A percentile compares a stretch with the other conserved stretches of the same genome.
Evolutionary conservation across 2,329 filamentous ascomycete species (phyloP).

Genomic region (Huntiella omanensis): DNA sequence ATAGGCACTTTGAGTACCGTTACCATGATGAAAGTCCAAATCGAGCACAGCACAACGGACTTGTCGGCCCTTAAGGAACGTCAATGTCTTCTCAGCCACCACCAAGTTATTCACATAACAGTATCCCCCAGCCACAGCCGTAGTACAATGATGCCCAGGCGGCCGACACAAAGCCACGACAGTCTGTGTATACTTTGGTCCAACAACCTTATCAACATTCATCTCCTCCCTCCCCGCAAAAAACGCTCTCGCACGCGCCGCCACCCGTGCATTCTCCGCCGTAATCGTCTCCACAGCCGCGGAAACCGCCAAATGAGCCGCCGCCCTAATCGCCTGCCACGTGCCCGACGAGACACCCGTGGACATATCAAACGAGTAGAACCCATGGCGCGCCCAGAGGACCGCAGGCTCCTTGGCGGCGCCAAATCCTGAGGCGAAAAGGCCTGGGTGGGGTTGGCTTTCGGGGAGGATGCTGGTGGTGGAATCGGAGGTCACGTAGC

Average conservation of each 20-base stretch:
- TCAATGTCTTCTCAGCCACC: conserved; percentile 13
- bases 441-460: conserved; percentile 13
- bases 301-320: conserved; percentile 13
- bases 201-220: background rate
- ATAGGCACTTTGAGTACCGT: conserved; percentile 16
- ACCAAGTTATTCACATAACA: conserved; percentile 17
- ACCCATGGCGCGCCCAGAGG: conserved; percentile 13
- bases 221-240: background rate
- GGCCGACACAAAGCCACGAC: conserved; percentile 14
- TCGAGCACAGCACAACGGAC: conserved; percentile 14
- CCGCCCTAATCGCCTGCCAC: conserved; percentile 12
- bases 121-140: conserved; percentile 15
- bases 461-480: conserved; percentile 14
- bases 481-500: conserved; percentile 11
- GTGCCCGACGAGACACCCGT: conserved; percentile 13
- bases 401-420: conserved; percentile 5
- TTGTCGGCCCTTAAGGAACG: conserved; percentile 5
- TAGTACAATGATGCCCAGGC: conserved; percentile 16
- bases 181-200: conserved; percentile 1
- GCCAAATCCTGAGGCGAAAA: conserved; percentile 1
- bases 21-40: conserved; percentile 17
- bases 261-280: background rate
- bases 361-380: conserved; percentile 15
- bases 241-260: conserved; percentile 4
- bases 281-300: conserved; percentile 9